Evolutionary conservation across 2,329 filamentous ascomycete genomes (phyloP).

Genomic region (Pseudocercospora musae): DNA sequence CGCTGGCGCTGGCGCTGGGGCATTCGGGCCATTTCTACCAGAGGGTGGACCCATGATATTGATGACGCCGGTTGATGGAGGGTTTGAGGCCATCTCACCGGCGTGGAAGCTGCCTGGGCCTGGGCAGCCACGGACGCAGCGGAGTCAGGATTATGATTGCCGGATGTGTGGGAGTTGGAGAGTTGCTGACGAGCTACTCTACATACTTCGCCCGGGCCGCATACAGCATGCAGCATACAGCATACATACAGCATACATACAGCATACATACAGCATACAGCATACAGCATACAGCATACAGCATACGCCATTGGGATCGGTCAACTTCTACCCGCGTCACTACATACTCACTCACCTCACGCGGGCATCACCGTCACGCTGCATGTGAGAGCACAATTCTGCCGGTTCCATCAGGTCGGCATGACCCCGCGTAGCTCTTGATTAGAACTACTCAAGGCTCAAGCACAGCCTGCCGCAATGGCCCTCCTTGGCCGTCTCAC

Average conservation of each 20-base stretch:
- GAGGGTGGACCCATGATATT: slow-evolving; percentile 15
- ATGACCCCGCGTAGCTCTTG: background rate
- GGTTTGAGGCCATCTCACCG: slow-evolving; percentile 27
- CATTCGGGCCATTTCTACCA: slow-evolving; percentile 6
- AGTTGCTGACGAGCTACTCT: background rate
- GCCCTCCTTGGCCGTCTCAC: slow-evolving; percentile 53
- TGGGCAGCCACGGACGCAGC: background rate
- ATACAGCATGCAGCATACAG: no score
- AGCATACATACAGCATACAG: no score
- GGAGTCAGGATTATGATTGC: background rate
- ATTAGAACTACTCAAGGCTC: background rate
- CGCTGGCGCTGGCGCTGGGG: slow-evolving; percentile 17
- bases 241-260: no score
- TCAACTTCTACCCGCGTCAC: no score
- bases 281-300: no score
- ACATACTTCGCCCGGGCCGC: background rate
- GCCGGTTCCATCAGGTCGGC: background rate
- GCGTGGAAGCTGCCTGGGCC: background rate
- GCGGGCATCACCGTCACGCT: background rate
- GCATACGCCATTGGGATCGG: background rate
- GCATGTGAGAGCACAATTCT: background rate
- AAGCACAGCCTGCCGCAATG: slow-evolving; percentile 8
- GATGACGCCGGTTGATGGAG: slow-evolving; percentile 34
- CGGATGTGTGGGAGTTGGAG: background rate
- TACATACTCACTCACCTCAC: background rate